Base-by-base conservation (phyloP, 192 early-diverging fungal genomes). In the Radiomyces spectabilis region DNA sequence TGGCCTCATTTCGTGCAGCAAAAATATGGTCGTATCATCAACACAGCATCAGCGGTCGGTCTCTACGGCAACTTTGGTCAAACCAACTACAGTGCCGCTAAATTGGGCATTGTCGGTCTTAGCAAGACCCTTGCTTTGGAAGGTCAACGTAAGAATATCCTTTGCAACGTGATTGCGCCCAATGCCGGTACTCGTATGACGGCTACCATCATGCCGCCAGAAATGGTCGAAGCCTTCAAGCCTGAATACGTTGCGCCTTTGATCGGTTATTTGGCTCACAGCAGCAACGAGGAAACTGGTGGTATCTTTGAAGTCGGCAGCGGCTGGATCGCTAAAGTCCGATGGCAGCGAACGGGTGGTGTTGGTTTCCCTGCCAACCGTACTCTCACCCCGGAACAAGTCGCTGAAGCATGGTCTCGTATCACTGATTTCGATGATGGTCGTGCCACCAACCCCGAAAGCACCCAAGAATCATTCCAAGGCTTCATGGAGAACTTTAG, bases 151-250 rank as follows among this genome's bases (percentile, higher is more conserved):
- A 78, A 85, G 68, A 94, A 94, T 69, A 98, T 98, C 71, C 70
- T 92, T 52, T 79, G 76, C 50, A 97, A 98, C 71, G 86, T 91
- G 44, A 94, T 98, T 73, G 95, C 94, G 26, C 95, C 95, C 54
- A 97, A 92, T 63, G 95, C 95, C 13, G 94, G 93, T 33, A 97
- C 95, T 3, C 76, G 84, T 37, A 98, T 98, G 95, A 96, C 94
- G 5, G 95, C 94, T 53, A 97, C 94, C 42, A 75, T 98, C 53
- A 83, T 97, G 83, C 93, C 94, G 8, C 89, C 90, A 25, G 95
- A 98, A 51, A 85, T 97, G 66, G 85, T 96, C 49, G 92, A 91
- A 41, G 86, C 91, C 42, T 81, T 98, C 52, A 97, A 98, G 75
- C 93, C 95, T 45, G 92, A 95, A 30, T 97, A 91, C 66, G 89